phyloP scores from a whole-genome alignment of 805 yeast species.

The Tetrapisispora phaffii region DNA sequence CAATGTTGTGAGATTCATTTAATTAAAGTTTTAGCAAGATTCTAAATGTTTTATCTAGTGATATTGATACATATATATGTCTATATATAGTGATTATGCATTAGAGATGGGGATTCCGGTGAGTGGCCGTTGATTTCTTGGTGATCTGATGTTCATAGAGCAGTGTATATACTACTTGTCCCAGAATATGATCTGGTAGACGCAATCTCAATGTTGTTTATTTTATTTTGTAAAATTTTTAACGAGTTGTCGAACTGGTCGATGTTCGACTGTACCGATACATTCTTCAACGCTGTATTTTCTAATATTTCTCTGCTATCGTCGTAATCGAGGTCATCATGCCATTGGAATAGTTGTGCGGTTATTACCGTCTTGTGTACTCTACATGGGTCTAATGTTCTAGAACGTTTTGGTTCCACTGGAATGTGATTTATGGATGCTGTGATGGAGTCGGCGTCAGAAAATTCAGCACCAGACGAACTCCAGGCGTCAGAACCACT shows the following conservation, averaged over 20 bases:
- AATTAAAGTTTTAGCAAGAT: too few relatives aligned
- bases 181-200: background rate
- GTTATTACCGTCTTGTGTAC: background rate
- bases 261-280: background rate
- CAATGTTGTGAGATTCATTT: background rate
- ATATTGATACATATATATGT: too few relatives aligned
- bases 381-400: background rate
- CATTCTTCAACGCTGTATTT: background rate
- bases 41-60: too few relatives aligned
- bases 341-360: background rate
- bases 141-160: background rate
- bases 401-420: background rate
- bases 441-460: slow-evolving; percentile 4
- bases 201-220: slow-evolving; percentile 7
- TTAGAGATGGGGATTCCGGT: background rate
- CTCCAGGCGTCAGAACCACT: slow-evolving; percentile 16
- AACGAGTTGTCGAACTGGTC: slow-evolving; percentile 4
- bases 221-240: slow-evolving; percentile 9
- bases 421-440: background rate
- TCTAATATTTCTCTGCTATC: background rate
- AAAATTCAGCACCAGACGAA: slow-evolving; percentile 21
- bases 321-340: slow-evolving; percentile 1
- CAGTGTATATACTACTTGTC: slow-evolving; percentile 10
- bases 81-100: background rate
- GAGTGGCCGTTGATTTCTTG: background rate